phyloP scores from a whole-genome alignment of 2,329 filamentous ascomycete genomes.

The Ophiosphaerella korrae region DNA sequence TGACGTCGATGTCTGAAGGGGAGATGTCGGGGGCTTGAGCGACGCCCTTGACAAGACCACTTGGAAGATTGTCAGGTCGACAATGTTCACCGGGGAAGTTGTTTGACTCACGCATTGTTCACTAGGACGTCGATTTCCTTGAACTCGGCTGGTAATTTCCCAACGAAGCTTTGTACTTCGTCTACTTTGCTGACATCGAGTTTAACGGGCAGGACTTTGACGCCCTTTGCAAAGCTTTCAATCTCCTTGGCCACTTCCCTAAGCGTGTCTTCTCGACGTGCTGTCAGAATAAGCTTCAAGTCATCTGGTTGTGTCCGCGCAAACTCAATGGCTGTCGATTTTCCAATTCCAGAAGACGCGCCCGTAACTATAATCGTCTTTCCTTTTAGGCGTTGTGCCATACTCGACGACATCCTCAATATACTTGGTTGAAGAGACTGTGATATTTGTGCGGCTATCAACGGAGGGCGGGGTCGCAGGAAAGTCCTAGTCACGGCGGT shows the following conservation, averaged over 20 bases:
- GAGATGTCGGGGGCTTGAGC: conserved; percentile 83
- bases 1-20: conserved; percentile 79
- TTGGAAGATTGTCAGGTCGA: conserved; percentile 41
- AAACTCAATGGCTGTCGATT: conserved; percentile 84
- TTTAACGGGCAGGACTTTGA: conserved; percentile 81
- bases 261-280: conserved; percentile 80
- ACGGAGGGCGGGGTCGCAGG: conserved; percentile 14
- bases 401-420: conserved; percentile 69
- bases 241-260: conserved; percentile 79
- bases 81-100: too few relatives aligned
- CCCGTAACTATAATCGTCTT: conserved; percentile 94
- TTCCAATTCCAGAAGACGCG: conserved; percentile 90
- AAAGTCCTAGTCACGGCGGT: conserved; percentile 15
- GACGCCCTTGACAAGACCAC: conserved; percentile 86
- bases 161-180: conserved; percentile 75
- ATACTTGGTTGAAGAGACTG: conserved; percentile 27
- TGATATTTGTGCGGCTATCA: conserved; percentile 13
- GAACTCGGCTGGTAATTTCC: conserved; percentile 77
- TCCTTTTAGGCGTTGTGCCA: conserved; percentile 82
- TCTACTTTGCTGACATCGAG: conserved; percentile 84
- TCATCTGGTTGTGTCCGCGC: conserved; percentile 80
- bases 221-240: conserved; percentile 69
- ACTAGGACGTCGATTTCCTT: conserved; percentile 85
- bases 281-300: conserved; percentile 84
- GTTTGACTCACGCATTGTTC: conserved; percentile 57